Percentiles rank a stretch among this genome's conserved stretches.
These are phyloP conservation scores for Phytopythium litorale DNA, from an alignment of 352 stramenopile genomes.

Conservation along the genomic window DNA sequence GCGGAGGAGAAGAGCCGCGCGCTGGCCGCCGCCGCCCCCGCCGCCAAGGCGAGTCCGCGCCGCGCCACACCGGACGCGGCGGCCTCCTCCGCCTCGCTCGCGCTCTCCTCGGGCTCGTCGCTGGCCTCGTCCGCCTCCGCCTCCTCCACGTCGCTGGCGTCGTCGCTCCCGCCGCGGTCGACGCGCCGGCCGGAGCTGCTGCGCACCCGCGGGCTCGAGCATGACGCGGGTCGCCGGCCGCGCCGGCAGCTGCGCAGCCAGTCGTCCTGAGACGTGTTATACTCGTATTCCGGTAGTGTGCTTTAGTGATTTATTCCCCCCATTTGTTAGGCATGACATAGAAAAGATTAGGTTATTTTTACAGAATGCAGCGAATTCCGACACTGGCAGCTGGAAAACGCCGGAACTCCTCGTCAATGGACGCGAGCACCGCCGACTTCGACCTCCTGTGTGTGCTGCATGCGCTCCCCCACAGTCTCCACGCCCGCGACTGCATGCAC, in stretches of 20 bases:
- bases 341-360: no score
- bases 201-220: slow-evolving; percentile 15
- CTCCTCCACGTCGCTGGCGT: not conserved
- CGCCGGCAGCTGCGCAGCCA: not conserved
- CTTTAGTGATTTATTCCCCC: no score
- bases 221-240: not conserved
- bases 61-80: not conserved
- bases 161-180: slow-evolving; percentile 7
- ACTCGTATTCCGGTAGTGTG: no score
- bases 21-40: slow-evolving; percentile 8
- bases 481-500: no score
- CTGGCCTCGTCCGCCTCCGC: not conserved
- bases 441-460: slow-evolving; percentile 21
- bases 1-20: slow-evolving; percentile 27
- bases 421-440: slow-evolving; percentile 16
- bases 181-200: slow-evolving; percentile 15
- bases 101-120: not conserved
- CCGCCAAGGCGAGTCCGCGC: slow-evolving; percentile 10
- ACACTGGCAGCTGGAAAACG: no score
- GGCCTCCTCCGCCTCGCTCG: not conserved
- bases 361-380: no score
- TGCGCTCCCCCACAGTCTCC: no score
- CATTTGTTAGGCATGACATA: no score
- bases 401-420: not conserved
- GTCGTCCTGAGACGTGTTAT: not conserved